Percentiles rank a stretch among this genome's conserved stretches.
These are phyloP conservation scores for Gliomastix tumulicola DNA, from an alignment of 2,329 filamentous ascomycete species.

Conservation along the genomic window DNA sequence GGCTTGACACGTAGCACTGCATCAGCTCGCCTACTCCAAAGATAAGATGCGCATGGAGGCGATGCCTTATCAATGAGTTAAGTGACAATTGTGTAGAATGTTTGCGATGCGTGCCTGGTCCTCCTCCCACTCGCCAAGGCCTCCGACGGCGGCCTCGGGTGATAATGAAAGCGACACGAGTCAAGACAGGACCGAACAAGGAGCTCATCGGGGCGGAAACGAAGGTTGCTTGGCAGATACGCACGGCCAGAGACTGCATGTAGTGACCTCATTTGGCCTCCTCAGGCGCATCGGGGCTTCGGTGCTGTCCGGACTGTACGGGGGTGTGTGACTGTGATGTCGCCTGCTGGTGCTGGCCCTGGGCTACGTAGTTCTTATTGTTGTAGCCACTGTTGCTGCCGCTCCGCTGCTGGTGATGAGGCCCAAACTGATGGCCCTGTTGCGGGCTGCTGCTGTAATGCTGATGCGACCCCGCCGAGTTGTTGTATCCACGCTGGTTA, in stretches of 20 bases:
- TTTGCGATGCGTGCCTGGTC: no score
- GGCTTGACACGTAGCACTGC: no score
- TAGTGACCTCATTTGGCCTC: slow-evolving; percentile 33
- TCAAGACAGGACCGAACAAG: no score
- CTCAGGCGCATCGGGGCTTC: slow-evolving; percentile 27
- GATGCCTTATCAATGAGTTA: no score
- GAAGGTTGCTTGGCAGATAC: background rate
- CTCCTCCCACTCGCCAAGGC: no score
- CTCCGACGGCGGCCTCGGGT: no score
- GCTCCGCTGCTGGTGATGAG: slow-evolving; percentile 47
- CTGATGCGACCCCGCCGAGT: slow-evolving; percentile 48
- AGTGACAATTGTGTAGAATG: no score
- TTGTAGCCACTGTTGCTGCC: slow-evolving; percentile 50
- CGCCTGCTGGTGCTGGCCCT: slow-evolving; percentile 32
- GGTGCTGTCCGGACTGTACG: slow-evolving; percentile 1
- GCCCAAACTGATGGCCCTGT: slow-evolving; percentile 55
- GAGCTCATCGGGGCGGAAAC: background rate
- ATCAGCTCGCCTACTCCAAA: no score
- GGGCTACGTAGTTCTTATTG: slow-evolving; percentile 41
- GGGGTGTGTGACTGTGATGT: slow-evolving; percentile 24
- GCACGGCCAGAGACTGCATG: background rate
- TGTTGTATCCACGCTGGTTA: slow-evolving; percentile 53
- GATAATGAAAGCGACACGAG: no score
- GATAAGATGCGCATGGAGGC: no score
- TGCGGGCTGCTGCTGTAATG: slow-evolving; percentile 62